Evolutionary conservation across 192 early-diverging fungal species (phyloP).

Genomic region (Dissophora ornata): DNA sequence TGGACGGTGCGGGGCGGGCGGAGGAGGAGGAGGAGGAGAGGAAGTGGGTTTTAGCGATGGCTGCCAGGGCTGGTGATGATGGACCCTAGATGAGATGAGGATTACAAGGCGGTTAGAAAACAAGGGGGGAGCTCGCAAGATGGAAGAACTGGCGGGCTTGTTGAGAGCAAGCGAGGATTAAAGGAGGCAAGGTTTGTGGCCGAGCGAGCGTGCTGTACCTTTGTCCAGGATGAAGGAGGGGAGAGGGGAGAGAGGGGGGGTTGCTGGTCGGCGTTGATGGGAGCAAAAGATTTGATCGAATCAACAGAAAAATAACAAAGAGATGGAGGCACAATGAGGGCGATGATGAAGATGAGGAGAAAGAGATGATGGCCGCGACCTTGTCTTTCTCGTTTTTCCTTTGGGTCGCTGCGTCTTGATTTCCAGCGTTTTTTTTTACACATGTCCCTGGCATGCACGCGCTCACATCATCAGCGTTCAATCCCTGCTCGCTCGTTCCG

Average conservation of each 20-base stretch:
- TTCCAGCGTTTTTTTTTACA: too few relatives aligned
- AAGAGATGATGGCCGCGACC: too few relatives aligned
- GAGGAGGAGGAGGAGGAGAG: constrained; percentile 23
- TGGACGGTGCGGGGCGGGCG: constrained; percentile 19
- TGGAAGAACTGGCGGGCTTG: background rate
- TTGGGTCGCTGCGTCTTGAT: too few relatives aligned
- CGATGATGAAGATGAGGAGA: background rate
- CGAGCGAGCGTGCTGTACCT: too few relatives aligned
- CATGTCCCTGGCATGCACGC: too few relatives aligned
- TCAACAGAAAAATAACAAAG: background rate
- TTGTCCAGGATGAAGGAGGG: constrained; percentile 10
- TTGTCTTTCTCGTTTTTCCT: too few relatives aligned
- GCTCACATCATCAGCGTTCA: too few relatives aligned
- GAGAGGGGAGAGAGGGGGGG: background rate
- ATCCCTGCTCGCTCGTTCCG: too few relatives aligned
- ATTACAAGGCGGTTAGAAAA: background rate
- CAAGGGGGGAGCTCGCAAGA: background rate
- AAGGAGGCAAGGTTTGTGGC: too few relatives aligned
- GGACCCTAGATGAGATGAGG: constrained; percentile 8
- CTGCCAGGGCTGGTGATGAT: constrained; percentile 33
- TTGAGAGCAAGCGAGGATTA: background rate
- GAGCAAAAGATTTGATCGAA: too few relatives aligned
- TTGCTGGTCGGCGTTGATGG: too few relatives aligned
- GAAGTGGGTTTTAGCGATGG: background rate
- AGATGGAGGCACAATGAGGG: background rate